Evolutionary conservation across 2,329 filamentous ascomycete genomes (phyloP), one percentile per base, ranked within the genome.

Genomic region (Ceratocystis ficicola): DNA sequence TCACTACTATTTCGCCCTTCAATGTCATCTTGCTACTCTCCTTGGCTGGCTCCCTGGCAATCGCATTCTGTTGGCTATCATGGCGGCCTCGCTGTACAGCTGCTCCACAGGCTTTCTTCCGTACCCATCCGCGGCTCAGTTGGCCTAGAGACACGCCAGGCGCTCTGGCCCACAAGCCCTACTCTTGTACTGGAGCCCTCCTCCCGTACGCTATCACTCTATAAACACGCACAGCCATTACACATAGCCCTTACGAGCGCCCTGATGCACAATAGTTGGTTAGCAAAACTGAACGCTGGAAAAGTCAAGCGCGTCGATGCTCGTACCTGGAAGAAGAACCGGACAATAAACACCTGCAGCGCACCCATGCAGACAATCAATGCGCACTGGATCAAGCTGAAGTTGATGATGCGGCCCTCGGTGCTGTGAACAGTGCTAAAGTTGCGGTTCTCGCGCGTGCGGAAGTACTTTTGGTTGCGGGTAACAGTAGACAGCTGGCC

Each of bases 401-500:
- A 96, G 78, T 96, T 97, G 79, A 96, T 91, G 73, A 99, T 99
- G 69, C 94, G 83, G 75, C 85, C 85, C 81, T 99, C 94, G 50
- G 94, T 99, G 78, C 92, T 96, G 75, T 90, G 84, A 72, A 99
- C 94, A 8, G 94, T 99, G 79, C 90, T 95, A 78, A 99, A 97
- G 79, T 99, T 99, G 69, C 94, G 85, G 82, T 99, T 99, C 81
- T 99, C 94, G 70, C 94, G 86, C 2, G 94, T 99, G 69, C 95
- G 89, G 86, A 99, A 99, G 81, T 99, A 99, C 76, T 99, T 99
- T 74, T 99, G 94, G 80, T 96, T 96, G 73, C 94, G 85, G 52
- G 89, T 91, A 74, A 99, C 94, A 69, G 92, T 96, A 15, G 91
- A 96, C 63, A 99, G 80, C 74, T 95, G 90, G 69, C 90, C 87